Conservation (phyloP, 306 rosid genomes). For the Datisca glomerata region DNA sequence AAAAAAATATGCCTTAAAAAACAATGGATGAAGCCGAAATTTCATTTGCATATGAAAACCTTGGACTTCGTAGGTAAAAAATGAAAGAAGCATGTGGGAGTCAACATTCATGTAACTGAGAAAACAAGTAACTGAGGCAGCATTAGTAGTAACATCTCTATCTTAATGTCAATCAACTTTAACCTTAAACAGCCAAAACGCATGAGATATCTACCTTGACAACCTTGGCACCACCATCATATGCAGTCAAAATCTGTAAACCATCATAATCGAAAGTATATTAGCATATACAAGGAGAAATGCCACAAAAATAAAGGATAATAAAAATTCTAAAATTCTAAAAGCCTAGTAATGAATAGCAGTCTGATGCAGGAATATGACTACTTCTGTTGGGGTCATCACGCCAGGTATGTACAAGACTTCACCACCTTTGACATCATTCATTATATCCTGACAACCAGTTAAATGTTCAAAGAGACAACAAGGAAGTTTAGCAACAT, state of each 20-base stretch:
- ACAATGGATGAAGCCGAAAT: too few relatives aligned
- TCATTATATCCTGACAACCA: slow-evolving; percentile 50
- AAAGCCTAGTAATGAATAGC: background rate
- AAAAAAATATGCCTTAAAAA: too few relatives aligned
- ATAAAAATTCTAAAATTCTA: background rate
- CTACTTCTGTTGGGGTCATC: slow-evolving; percentile 97
- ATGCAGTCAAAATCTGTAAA: slow-evolving; percentile 63
- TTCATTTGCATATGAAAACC: too few relatives aligned
- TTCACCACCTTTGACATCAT: slow-evolving; percentile 27
- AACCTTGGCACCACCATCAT: slow-evolving; percentile 61
- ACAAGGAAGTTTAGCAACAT: background rate
- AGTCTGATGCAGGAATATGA: too few relatives aligned
- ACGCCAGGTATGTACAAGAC: slow-evolving; percentile 75
- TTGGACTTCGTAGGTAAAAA: too few relatives aligned
- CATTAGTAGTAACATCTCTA: background rate
- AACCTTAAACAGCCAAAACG: background rate
- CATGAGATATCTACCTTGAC: slow-evolving; percentile 50
- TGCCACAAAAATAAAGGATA: background rate
- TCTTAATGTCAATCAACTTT: background rate
- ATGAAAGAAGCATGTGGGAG: too few relatives aligned
- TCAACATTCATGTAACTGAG: too few relatives aligned
- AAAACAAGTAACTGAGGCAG: too few relatives aligned
- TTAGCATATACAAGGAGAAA: background rate
- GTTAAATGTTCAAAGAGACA: slow-evolving; percentile 2
- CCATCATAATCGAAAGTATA: background rate